Evolutionary conservation across 345 rosid species (phyloP).

Genomic region (Citropsis articulata): DNA sequence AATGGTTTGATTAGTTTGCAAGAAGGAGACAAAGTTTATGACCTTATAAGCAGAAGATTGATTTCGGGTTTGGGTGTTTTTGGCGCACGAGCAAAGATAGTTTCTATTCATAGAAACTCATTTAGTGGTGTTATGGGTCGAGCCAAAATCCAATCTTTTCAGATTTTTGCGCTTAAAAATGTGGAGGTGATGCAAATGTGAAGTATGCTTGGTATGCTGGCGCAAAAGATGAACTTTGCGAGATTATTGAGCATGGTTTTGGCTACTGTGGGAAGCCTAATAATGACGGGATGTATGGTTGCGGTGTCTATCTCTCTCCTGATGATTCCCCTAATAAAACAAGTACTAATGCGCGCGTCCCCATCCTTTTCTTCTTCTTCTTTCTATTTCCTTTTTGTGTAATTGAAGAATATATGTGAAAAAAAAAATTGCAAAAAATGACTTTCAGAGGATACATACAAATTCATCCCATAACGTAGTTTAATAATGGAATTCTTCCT

Average conservation of each 20-base stretch:
- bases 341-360: too few relatives aligned
- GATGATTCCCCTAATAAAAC: conserved; percentile 41
- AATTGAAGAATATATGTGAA: too few relatives aligned
- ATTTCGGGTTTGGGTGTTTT: conserved; percentile 37
- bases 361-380: too few relatives aligned
- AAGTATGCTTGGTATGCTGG: conserved; percentile 70
- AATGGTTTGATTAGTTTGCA: conserved; percentile 35
- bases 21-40: conserved; percentile 49
- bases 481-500: too few relatives aligned
- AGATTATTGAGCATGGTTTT: conserved; percentile 64
- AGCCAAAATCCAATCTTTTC: conserved; percentile 59
- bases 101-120: conserved; percentile 46
- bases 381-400: too few relatives aligned
- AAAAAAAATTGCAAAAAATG: too few relatives aligned
- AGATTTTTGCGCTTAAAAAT: conserved; percentile 40
- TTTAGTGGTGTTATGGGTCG: conserved; percentile 29
- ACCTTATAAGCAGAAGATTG: conserved; percentile 41
- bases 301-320: conserved; percentile 63
- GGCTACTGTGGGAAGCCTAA: conserved; percentile 24
- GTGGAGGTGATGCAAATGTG: conserved; percentile 49
- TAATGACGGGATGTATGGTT: conserved; percentile 47
- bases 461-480: too few relatives aligned
- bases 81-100: conserved; percentile 33
- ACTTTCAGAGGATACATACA: too few relatives aligned
- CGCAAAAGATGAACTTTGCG: conserved; percentile 35